Conservation (phyloP, 805 yeast genomes). For the Ogataea sp. region DNA sequence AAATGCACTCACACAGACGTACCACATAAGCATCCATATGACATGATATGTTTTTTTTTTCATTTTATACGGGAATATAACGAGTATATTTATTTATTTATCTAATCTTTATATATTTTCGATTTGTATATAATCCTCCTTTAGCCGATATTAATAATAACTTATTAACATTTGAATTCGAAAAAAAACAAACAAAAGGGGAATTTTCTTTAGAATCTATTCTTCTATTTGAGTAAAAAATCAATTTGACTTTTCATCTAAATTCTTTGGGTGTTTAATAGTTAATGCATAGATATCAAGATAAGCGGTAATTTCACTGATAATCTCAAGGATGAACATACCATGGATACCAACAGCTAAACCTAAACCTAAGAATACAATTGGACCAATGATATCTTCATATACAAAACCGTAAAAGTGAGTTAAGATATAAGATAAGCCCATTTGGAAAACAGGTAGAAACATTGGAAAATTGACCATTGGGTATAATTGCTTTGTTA, state of each 20-base stretch:
- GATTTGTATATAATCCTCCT: neutral
- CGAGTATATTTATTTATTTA: neutral
- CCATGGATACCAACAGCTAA: conserved; percentile 60
- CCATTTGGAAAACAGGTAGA: conserved; percentile 48
- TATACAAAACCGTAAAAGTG: conserved; percentile 29
- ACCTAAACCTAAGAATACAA: conserved; percentile 63
- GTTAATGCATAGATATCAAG: conserved; percentile 81
- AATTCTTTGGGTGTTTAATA: conserved; percentile 63
- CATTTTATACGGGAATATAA: conserved; percentile 21
- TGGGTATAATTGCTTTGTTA: conserved; percentile 77
- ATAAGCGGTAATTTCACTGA: conserved; percentile 70
- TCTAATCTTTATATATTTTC: neutral
- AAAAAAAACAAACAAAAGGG: no score
- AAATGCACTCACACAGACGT: no score
- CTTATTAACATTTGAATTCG: no score
- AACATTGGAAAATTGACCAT: conserved; percentile 59
- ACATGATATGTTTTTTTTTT: no score
- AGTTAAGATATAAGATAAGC: conserved; percentile 27
- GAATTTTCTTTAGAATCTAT: no score
- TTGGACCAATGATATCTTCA: conserved; percentile 35
- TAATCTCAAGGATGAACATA: conserved; percentile 67
- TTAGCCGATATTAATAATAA: neutral
- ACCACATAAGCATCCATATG: no score
- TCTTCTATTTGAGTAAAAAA: no score
- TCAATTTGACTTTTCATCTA: neutral